These are phyloP conservation scores for Sporothrix dimorphospora DNA, from an alignment of 2,329 filamentous ascomycete species.

Conservation along the genomic window DNA sequence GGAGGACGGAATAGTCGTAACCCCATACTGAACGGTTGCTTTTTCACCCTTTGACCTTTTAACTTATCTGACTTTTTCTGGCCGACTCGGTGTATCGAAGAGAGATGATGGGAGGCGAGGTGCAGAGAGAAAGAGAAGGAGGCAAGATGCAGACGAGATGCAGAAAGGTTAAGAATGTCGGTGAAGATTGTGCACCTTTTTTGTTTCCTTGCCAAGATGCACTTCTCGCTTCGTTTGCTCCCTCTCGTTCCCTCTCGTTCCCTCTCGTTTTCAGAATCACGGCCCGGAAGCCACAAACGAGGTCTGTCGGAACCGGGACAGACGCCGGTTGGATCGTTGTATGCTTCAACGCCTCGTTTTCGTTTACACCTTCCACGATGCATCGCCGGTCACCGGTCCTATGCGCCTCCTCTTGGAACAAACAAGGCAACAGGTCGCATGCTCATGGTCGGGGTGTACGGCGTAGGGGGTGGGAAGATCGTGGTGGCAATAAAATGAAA, in stretches of 20 bases:
- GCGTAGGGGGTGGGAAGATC: too few species aligned
- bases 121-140: neutral
- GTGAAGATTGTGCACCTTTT: constrained; percentile 6
- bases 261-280: neutral
- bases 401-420: neutral
- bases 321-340: neutral
- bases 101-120: neutral
- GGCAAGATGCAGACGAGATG: neutral
- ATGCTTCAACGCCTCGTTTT: neutral
- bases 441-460: neutral
- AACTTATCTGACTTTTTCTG: neutral
- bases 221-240: neutral
- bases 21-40: neutral
- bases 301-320: neutral
- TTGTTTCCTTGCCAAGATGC: neutral
- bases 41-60: neutral
- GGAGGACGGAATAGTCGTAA: neutral
- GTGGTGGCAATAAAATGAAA: neutral
- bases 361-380: neutral
- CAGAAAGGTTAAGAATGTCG: neutral
- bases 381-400: neutral
- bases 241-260: neutral
- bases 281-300: neutral
- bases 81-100: neutral
- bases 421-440: constrained; percentile 17